Evolutionary conservation across 768 basidiomycete species (phyloP).

Genomic region (Galerina sulciceps): DNA sequence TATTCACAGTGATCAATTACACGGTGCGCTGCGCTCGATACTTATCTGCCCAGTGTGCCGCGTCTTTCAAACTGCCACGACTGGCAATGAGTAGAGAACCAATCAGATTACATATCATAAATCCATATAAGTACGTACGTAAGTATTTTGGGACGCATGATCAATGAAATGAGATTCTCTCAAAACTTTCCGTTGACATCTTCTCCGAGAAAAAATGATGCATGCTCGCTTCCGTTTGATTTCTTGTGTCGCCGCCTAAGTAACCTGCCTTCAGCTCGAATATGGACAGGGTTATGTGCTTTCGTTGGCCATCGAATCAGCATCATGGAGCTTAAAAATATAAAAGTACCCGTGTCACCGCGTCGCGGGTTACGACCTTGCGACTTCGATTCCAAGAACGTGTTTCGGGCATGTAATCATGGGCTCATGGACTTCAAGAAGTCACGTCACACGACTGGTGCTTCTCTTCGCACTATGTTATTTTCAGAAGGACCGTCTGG

Average conservation of each 20-base stretch:
- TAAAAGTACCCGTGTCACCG: constrained; percentile 2
- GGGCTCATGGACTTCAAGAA: constrained; percentile 3
- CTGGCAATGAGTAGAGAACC: constrained; percentile 7
- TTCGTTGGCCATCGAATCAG: background rate
- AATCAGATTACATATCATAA: constrained; percentile 11
- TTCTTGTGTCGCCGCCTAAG: background rate
- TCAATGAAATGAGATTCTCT: constrained; percentile 7
- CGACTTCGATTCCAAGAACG: constrained; percentile 17
- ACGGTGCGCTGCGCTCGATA: background rate
- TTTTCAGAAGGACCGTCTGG: constrained; percentile 16
- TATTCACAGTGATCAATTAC: background rate
- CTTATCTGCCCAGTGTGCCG: background rate
- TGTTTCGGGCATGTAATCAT: constrained; percentile 16
- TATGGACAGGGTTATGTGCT: background rate
- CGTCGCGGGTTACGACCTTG: constrained; percentile 6
- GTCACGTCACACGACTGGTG: constrained; percentile 14
- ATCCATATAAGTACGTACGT: constrained; percentile 13
- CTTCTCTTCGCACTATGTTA: constrained; percentile 27
- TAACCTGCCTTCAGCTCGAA: background rate
- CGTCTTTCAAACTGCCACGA: constrained; percentile 13
- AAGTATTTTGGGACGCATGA: constrained; percentile 10
- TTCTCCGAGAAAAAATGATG: constrained; percentile 12
- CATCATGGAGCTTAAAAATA: constrained; percentile 2
- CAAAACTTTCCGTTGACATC: constrained; percentile 11
- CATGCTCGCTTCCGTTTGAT: background rate